Base-by-base conservation (phyloP, 1,284 basidiomycete genomes). In the Sporisorium scitamineum region DNA sequence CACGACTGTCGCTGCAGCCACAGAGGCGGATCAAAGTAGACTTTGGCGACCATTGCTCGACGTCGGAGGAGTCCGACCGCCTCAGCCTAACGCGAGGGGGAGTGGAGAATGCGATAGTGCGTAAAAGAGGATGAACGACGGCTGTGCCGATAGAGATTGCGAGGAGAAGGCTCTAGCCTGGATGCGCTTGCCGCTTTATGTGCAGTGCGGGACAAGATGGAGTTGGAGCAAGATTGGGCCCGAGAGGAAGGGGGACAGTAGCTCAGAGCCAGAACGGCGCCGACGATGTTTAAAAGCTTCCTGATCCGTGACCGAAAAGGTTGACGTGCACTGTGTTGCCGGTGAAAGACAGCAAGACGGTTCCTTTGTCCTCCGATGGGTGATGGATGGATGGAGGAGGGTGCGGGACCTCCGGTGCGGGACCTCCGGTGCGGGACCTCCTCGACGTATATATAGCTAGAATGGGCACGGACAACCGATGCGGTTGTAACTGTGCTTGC, bases 1-100 rank as follows among this genome's bases (percentile, higher is more conserved):
- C 75, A 78, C 3, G 70, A 67, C 51, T 78, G 75, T 41, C 75
- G 64, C 61, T 76, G 74, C 37, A 76, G 60, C 74, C 74, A 76
- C 42, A 76, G 70, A 31, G 74, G 68, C 37, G 74, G 74, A 41
- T 76, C 74, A 47, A 76, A 76, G 65, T 72, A 76, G 53, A 76
- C 55, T 47, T 76, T 72, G 51, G 65, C 64, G 6, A 67, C 57
- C 64, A 71, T 76, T 5, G 32, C 34, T 39, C 16, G 24, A 9
- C 27, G 22, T 18, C 5, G 10, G 20, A 41, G 39, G 34, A 27
- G 10, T 37, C 27, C 41, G 42, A 56, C 14, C 2, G 22, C 22
- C 11, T 11, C 8, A 16, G 16, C 14, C 51, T 39, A 44, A n/a
- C 13, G 41, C 22, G 27, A 16, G 27, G 31, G 20, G 8, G 24